Conservation (phyloP, 176 grass and related monocot species). For the Carex parvula region DNA sequence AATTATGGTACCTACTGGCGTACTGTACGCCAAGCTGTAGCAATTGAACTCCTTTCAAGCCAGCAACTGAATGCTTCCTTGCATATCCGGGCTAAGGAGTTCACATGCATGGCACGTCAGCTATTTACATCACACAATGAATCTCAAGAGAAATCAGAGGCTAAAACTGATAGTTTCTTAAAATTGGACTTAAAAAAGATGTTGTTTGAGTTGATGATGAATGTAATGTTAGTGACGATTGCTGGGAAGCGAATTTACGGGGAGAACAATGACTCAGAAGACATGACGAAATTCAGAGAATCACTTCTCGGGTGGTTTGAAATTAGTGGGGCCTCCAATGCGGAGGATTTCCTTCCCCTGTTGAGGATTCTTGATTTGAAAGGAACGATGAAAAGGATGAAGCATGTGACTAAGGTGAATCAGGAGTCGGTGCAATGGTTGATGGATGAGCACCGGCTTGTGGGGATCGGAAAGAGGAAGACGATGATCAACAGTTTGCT, state of each 20-base stretch:
- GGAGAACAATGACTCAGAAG: not conserved
- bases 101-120: not conserved
- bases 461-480: not conserved
- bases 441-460: constrained; percentile 8
- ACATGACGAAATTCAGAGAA: constrained; percentile 9
- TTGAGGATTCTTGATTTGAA: constrained; percentile 22
- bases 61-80: constrained; percentile 5
- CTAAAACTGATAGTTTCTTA: not conserved
- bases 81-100: not conserved
- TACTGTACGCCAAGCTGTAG: not conserved
- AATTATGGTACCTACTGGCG: constrained; percentile 11
- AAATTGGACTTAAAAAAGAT: constrained; percentile 19
- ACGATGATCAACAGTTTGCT: constrained; percentile 24
- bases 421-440: constrained; percentile 9
- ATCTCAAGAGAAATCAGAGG: not conserved
- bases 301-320: not conserved
- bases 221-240: constrained; percentile 26
- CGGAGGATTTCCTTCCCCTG: constrained; percentile 23
- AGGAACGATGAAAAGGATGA: constrained; percentile 7
- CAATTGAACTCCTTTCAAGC: constrained; percentile 1
- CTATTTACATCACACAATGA: not conserved
- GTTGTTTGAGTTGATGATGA: constrained; percentile 22
- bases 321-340: not conserved
- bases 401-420: not conserved
- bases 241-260: not conserved